phyloP scores from a whole-genome alignment of 2,329 filamentous ascomycete genomes.

The Colletotrichum godetiae region DNA sequence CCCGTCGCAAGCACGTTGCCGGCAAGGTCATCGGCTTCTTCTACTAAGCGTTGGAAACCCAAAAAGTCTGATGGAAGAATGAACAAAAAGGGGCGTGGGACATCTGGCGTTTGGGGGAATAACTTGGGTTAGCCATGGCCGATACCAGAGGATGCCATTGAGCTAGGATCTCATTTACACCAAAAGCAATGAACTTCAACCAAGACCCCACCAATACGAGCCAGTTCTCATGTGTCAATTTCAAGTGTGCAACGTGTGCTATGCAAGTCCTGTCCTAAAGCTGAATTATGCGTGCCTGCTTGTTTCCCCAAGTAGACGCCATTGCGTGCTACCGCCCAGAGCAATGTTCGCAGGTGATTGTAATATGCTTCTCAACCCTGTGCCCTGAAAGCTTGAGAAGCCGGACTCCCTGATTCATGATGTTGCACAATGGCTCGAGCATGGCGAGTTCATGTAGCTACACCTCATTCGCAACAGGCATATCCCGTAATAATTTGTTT shows the following conservation, averaged over 20 bases:
- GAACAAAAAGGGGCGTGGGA: constrained; percentile 44
- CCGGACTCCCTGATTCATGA: not conserved
- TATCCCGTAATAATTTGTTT: too few species aligned
- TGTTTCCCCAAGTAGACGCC: too few species aligned
- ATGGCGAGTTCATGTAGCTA: not conserved
- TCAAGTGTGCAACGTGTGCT: not conserved
- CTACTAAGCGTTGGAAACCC: constrained; percentile 72
- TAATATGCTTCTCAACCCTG: not conserved
- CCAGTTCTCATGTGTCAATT: constrained; percentile 20
- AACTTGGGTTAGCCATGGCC: constrained; percentile 47
- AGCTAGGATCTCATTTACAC: constrained; percentile 47
- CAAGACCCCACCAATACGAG: constrained; percentile 34
- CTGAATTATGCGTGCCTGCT: not conserved
- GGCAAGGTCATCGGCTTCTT: constrained; percentile 99
- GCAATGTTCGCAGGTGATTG: too few species aligned
- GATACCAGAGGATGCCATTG: constrained; percentile 46
- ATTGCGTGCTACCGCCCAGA: too few species aligned
- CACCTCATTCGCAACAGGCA: too few species aligned
- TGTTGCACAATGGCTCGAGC: not conserved
- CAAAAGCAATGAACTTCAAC: constrained; percentile 45
- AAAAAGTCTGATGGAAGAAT: constrained; percentile 32
- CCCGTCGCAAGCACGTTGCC: constrained; percentile 85
- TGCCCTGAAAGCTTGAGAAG: not conserved
- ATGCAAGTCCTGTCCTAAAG: not conserved
- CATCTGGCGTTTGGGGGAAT: constrained; percentile 50